Evolutionary conservation across 345 rosid genomes (phyloP).

Genomic region (Citrus australasica): DNA sequence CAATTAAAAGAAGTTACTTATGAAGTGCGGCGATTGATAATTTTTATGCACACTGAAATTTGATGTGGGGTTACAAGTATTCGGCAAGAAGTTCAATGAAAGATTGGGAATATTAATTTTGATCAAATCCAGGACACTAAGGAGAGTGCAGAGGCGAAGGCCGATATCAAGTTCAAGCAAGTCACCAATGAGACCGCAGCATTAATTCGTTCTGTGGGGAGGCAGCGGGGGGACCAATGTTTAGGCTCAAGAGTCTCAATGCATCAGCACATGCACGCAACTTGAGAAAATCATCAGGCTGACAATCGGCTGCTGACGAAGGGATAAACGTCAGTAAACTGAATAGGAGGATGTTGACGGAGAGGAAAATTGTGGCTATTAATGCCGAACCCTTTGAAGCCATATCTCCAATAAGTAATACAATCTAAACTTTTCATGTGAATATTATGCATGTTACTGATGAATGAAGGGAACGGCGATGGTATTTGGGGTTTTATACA

Average conservation of each 20-base stretch:
- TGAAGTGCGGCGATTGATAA: too few relatives aligned
- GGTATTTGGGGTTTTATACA: not conserved
- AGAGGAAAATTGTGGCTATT: conserved; percentile 19
- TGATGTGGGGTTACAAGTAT: not conserved
- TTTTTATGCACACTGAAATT: too few relatives aligned
- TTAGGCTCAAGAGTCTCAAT: not conserved
- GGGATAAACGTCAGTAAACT: conserved; percentile 11
- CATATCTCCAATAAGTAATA: conserved; percentile 11
- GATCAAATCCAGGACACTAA: not conserved
- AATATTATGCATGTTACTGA: not conserved
- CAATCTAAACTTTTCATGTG: not conserved
- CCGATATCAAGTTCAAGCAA: too few relatives aligned
- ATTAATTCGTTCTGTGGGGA: not conserved
- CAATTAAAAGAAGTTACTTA: too few relatives aligned
- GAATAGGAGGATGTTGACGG: conserved; percentile 31
- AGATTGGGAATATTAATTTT: not conserved
- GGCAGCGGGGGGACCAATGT: not conserved
- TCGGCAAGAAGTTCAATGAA: not conserved
- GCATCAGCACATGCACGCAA: not conserved
- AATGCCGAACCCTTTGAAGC: conserved; percentile 23
- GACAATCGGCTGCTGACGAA: not conserved
- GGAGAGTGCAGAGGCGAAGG: conserved; percentile 14
- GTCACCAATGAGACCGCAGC: not conserved
- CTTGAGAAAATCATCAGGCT: not conserved
- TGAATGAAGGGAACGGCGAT: not conserved